Percentiles rank a stretch among this genome's conserved stretches.
These are phyloP conservation scores for Sextonia rubra DNA, from an alignment of 164 flowering plant species.

Conservation along the genomic window DNA sequence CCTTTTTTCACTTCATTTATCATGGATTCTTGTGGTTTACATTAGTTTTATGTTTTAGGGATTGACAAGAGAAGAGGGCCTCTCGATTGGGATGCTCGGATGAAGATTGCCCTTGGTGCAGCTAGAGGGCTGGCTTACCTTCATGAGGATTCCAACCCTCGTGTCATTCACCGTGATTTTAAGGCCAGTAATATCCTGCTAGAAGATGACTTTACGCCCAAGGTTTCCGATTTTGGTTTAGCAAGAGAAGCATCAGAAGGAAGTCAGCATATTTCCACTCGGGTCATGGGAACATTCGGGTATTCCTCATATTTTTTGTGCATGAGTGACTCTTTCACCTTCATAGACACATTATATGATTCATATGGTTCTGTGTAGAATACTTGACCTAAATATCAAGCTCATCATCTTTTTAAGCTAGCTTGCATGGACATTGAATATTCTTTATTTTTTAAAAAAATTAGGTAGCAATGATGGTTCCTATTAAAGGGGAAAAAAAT, in stretches of 20 bases:
- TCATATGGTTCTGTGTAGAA: not conserved
- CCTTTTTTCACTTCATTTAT: not conserved
- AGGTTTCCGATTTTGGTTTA: constrained; percentile 95
- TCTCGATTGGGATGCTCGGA: constrained; percentile 91
- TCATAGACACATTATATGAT: not conserved
- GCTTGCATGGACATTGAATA: not conserved
- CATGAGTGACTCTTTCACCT: not conserved
- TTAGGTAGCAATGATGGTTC: no score
- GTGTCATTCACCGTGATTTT: constrained; percentile 92
- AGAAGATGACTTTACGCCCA: constrained; percentile 87
- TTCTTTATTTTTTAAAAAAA: no score
- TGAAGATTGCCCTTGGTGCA: constrained; percentile 95
- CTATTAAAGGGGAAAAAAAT: no score
- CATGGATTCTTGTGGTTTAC: constrained; percentile 8
- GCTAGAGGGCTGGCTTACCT: constrained; percentile 97
- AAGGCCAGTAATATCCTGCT: constrained; percentile 87
- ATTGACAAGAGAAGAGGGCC: constrained; percentile 48
- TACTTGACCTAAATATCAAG: not conserved
- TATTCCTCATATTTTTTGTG: constrained; percentile 12
- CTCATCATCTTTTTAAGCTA: not conserved
- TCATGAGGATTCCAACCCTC: constrained; percentile 97
- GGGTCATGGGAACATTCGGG: constrained; percentile 89
- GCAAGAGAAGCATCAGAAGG: constrained; percentile 90
- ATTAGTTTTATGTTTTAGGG: constrained; percentile 41
- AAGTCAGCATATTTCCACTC: constrained; percentile 62